Conservation (phyloP, 2,329 filamentous ascomycete species). For the Aureobasidium sp. region DNA sequence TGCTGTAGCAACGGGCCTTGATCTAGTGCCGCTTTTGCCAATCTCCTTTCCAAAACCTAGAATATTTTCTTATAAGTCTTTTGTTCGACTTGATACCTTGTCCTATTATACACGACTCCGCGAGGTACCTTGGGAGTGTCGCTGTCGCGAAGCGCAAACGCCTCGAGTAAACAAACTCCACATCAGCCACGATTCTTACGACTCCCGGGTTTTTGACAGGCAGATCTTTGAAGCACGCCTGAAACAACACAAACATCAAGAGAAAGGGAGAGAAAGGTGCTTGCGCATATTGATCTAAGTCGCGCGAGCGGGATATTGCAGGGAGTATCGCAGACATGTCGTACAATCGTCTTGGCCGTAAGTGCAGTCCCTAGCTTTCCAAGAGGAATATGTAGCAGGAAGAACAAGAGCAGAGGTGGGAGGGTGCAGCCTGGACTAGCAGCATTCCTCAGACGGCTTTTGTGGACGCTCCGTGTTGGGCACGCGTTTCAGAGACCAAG, state of each 20-base stretch:
- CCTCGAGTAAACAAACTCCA: conserved; percentile 11
- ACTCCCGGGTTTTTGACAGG: background rate
- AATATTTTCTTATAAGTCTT: background rate
- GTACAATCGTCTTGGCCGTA: conserved; percentile 64
- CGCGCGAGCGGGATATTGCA: background rate
- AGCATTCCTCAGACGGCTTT: conserved; percentile 5
- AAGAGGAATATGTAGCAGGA: background rate
- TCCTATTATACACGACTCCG: background rate
- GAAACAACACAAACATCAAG: conserved; percentile 1
- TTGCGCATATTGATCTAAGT: background rate
- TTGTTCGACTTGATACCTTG: background rate
- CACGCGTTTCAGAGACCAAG: background rate
- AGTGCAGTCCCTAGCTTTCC: background rate
- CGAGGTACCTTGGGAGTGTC: background rate
- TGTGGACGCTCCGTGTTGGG: background rate
- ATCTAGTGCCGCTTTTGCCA: conserved; percentile 7
- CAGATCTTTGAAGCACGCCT: background rate
- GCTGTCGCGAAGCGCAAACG: conserved; percentile 9
- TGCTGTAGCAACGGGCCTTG: conserved; percentile 13
- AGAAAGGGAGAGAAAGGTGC: background rate
- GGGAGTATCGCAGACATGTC: conserved; percentile 45
- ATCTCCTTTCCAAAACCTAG: conserved; percentile 12
- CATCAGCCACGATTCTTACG: background rate
- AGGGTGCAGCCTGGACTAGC: background rate
- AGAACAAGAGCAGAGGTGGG: background rate